Percentiles rank a stretch among this genome's conserved stretches.
These are phyloP conservation scores for Triangularia setosa DNA, from an alignment of 2,329 filamentous ascomycete species.

Conservation along the genomic window DNA sequence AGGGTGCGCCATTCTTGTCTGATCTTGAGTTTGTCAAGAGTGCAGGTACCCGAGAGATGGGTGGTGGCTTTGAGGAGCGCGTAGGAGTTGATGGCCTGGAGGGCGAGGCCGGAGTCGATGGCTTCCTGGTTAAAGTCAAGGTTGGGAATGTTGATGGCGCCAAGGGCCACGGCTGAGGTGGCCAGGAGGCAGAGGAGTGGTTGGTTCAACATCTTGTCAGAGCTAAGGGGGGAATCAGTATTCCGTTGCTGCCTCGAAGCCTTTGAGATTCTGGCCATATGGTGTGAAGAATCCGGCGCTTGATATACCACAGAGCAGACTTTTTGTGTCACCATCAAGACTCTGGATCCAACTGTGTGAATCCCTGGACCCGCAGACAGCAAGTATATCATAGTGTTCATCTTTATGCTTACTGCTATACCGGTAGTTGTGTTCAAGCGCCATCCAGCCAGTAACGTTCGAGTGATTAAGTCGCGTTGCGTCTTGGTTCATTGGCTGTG, in stretches of 20 bases:
- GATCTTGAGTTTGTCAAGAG: slow-evolving; percentile 6
- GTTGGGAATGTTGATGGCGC: slow-evolving; percentile 2
- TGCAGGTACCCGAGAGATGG: neutral
- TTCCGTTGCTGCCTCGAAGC: too few relatives aligned
- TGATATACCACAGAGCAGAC: neutral
- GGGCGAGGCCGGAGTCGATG: neutral
- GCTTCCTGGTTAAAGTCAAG: neutral
- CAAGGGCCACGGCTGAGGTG: slow-evolving; percentile 7
- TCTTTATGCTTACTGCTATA: neutral
- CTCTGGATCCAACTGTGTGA: neutral
- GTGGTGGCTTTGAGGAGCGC: neutral
- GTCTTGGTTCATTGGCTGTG: neutral
- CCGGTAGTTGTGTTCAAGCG: neutral
- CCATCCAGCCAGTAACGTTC: neutral
- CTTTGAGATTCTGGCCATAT: too few relatives aligned
- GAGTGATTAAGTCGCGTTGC: neutral
- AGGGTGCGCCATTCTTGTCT: slow-evolving; percentile 11
- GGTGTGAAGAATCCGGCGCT: too few relatives aligned
- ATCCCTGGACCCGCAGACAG: neutral
- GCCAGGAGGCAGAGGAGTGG: neutral
- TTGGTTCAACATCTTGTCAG: neutral
- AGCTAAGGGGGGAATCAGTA: too few relatives aligned
- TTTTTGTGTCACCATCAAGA: neutral
- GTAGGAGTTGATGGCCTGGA: neutral
- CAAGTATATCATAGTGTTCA: neutral